Percentiles rank a stretch among this genome's conserved stretches.
phyloP scores from a whole-genome alignment of 2,329 filamentous ascomycete genomes.

The Arthrobotrys sphaeroides region DNA sequence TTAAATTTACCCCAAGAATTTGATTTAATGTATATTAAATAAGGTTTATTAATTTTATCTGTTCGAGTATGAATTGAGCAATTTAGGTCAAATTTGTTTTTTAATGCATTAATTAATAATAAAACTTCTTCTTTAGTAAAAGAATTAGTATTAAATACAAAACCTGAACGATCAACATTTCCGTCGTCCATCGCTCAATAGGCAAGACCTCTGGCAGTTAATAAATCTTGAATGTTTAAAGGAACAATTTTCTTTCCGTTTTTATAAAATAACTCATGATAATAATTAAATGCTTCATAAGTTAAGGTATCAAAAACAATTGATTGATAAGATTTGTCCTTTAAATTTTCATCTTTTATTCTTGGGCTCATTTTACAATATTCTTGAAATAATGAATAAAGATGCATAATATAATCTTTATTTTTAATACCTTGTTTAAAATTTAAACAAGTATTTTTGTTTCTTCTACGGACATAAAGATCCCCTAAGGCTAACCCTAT shows the following conservation, averaged over 20 bases:
- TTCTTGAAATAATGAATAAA: slow-evolving; percentile 15
- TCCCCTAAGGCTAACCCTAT: slow-evolving; percentile 5
- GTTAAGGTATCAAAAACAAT: slow-evolving; percentile 13
- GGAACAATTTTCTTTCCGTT: slow-evolving; percentile 16
- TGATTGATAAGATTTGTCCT: slow-evolving; percentile 4
- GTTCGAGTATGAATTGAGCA: slow-evolving; percentile 9
- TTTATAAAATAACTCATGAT: slow-evolving; percentile 10
- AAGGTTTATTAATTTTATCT: slow-evolving; percentile 14
- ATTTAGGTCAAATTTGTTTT: slow-evolving; percentile 14
- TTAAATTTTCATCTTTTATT: neutral
- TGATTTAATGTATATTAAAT: slow-evolving; percentile 15
- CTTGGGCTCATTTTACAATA: slow-evolving; percentile 7
- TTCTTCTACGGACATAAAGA: slow-evolving; percentile 5
- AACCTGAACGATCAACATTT: neutral
- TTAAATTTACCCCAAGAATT: slow-evolving; percentile 7
- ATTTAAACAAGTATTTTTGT: slow-evolving; percentile 1
- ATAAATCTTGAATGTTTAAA: neutral
- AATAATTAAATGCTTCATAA: slow-evolving; percentile 22
- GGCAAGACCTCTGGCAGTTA: slow-evolving; percentile 3
- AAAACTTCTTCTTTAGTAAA: neutral
- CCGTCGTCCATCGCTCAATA: slow-evolving; percentile 12
- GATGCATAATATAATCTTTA: slow-evolving; percentile 15
- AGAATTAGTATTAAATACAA: neutral
- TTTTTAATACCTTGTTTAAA: slow-evolving; percentile 24
- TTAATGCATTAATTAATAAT: slow-evolving; percentile 20